phyloP scores from a whole-genome alignment of 2,329 filamentous ascomycete genomes.

The Claviceps sp. region DNA sequence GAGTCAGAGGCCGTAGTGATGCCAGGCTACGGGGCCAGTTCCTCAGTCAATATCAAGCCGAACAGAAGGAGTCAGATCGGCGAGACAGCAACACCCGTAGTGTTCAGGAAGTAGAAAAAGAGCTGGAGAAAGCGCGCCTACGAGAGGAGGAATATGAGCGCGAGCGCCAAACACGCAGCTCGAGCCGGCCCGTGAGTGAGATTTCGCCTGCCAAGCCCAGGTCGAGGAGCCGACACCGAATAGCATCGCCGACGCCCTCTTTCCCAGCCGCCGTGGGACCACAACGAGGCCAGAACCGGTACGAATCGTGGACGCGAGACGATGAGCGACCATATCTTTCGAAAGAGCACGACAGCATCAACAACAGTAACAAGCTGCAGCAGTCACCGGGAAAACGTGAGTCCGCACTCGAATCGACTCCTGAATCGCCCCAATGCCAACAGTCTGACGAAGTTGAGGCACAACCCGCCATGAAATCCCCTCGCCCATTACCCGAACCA shows the following conservation, averaged over 20 bases:
- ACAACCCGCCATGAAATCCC: neutral
- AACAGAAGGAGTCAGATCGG: conserved; percentile 30
- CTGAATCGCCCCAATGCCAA: neutral
- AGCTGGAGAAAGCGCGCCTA: conserved; percentile 49
- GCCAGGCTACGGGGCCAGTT: conserved; percentile 67
- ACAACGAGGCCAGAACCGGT: conserved; percentile 24
- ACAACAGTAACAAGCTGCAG: conserved; percentile 13
- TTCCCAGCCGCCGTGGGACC: conserved; percentile 3
- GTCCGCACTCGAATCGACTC: conserved; percentile 13
- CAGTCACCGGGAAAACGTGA: conserved; percentile 20
- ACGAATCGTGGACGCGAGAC: conserved; percentile 50
- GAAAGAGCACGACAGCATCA: conserved; percentile 28
- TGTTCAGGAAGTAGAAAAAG: conserved; percentile 58
- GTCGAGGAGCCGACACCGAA: conserved; percentile 12
- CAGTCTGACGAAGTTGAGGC: neutral
- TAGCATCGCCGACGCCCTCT: conserved; percentile 1
- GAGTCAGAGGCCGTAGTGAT: conserved; percentile 49
- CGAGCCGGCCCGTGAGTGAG: conserved; percentile 13
- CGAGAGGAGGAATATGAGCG: conserved; percentile 50
- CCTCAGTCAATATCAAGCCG: conserved; percentile 73
- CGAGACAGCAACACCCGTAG: conserved; percentile 35
- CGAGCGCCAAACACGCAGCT: conserved; percentile 33
- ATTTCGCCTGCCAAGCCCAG: conserved; percentile 8
- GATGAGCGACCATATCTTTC: conserved; percentile 53
- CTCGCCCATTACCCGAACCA: conserved; percentile 31